Evolutionary conservation across 495 filamentous ascomycete genomes (phyloP), one percentile per base, ranked within the genome.

Genomic region (Pseudevernia furfuracea): DNA sequence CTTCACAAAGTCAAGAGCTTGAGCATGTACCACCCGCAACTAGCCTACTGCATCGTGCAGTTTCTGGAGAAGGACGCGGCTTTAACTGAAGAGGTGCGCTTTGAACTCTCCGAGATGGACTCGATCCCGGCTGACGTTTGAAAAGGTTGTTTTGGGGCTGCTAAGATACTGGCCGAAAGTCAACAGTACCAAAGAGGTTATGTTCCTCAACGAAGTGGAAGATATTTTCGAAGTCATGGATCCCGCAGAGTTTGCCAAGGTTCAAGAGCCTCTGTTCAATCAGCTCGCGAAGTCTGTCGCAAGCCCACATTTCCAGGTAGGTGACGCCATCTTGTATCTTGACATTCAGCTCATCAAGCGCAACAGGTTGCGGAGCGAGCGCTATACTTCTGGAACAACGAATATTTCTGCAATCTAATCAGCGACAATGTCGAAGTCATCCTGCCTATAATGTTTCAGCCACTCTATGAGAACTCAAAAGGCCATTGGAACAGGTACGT

Each of bases 141-240:
- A 62, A 23, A 59, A 94, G 90, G 93, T 98, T 66, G 95, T 99
- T 41, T 84, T 96, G 66, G 94, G 94, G 19, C 80, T 99, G 65
- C 80, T 99, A 65, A 87, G 94, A 69, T 99, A 96, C 74, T 99
- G 94, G 94, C 94, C 94, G 32, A 99, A 99, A 79, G 90, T 92
- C 60, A 99, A 99, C 74, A 97, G 95, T 73, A 97, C 95, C 17
- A 99, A 99, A 73, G 94, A 99, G 73, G 94, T 99, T 69, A 99
- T 99, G 94, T 99, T 92, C 75, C 80, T 99, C 70, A 99, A 99
- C 70, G 94, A 99, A 72, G 95, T 99, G 12, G 94, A 99, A 73
- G 94, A 99, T 73, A 99, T 97, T 63, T 99, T 99, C 70, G 94
- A 99, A 79, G 94, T 99, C 43, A 99, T 99, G 94, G 94, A 99